Evolutionary conservation across 2,329 filamentous ascomycete species (phyloP).

Genomic region (Geoglossum cookeanum): DNA sequence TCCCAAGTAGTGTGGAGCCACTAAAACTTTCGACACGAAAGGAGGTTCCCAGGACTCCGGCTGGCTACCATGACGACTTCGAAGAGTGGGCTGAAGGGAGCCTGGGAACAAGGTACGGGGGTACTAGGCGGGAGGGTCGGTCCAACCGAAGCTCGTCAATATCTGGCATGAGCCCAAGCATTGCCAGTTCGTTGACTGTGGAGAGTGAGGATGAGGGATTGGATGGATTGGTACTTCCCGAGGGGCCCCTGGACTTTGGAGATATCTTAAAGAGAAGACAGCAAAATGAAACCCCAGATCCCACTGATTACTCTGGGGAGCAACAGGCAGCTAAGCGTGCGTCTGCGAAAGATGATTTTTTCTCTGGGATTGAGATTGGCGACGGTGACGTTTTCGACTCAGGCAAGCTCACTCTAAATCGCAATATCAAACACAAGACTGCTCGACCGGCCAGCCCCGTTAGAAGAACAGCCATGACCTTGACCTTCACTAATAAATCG

Average conservation of each 20-base stretch:
- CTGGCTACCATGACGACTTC: slow-evolving; percentile 38
- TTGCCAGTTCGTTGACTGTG: slow-evolving; percentile 73
- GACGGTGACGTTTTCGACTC: slow-evolving; percentile 66
- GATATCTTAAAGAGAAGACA: slow-evolving; percentile 58
- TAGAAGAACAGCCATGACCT: slow-evolving; percentile 54
- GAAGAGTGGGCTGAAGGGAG: slow-evolving; percentile 68
- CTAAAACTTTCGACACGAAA: neutral
- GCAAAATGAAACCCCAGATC: slow-evolving; percentile 21
- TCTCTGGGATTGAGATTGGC: slow-evolving; percentile 72
- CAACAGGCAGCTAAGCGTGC: slow-evolving; percentile 18
- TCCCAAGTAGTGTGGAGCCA: neutral
- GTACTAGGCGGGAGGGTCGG: slow-evolving; percentile 60
- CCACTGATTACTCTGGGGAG: slow-evolving; percentile 18
- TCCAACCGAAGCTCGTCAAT: slow-evolving; percentile 72
- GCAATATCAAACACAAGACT: slow-evolving; percentile 76
- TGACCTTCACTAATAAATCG: slow-evolving; percentile 73
- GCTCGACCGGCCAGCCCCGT: slow-evolving; percentile 48
- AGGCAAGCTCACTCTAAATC: slow-evolving; percentile 66
- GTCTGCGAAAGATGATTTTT: slow-evolving; percentile 48
- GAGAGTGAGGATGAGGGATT: slow-evolving; percentile 91
- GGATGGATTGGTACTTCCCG: slow-evolving; percentile 71
- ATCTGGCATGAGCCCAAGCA: slow-evolving; percentile 78
- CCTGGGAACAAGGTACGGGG: slow-evolving; percentile 74
- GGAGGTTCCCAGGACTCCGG: neutral
- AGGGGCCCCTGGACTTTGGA: slow-evolving; percentile 64